Conservation (phyloP, 768 basidiomycete genomes). For the Boletus insuetus region DNA sequence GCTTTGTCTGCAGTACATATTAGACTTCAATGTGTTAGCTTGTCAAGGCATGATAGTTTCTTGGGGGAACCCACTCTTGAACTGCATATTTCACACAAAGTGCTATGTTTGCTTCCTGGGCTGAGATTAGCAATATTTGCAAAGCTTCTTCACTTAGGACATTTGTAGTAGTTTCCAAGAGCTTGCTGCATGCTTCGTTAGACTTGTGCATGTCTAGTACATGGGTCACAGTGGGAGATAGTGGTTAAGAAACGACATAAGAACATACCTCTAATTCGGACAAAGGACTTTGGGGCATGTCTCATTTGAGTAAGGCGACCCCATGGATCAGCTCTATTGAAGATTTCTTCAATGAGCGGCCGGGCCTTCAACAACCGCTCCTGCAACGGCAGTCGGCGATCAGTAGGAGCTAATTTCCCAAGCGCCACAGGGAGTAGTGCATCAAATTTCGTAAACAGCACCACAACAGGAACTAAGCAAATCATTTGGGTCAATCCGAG, state of each 20-base stretch:
- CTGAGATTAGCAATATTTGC: conserved; percentile 4
- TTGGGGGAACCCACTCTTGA: background rate
- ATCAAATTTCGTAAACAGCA: conserved; percentile 11
- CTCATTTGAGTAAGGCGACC: background rate
- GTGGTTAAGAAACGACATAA: no score
- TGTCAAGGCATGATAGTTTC: no score
- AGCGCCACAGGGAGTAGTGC: background rate
- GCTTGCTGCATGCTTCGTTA: background rate
- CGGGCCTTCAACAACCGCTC: background rate
- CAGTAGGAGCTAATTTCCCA: background rate
- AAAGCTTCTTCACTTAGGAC: background rate
- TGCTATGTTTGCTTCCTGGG: conserved; percentile 2
- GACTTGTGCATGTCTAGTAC: background rate
- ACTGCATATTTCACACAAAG: conserved; percentile 9
- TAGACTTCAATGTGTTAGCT: background rate
- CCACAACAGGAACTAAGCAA: no score
- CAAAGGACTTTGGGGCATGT: background rate
- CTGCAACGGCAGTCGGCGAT: background rate
- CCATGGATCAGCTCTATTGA: background rate
- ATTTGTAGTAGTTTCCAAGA: background rate
- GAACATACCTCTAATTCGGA: background rate
- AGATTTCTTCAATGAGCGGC: background rate
- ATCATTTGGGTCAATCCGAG: no score
- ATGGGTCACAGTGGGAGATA: no score
- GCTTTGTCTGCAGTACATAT: background rate